These are phyloP conservation scores for Colletotrichum costaricense DNA, from an alignment of 2,329 filamentous ascomycete species.

Conservation along the genomic window DNA sequence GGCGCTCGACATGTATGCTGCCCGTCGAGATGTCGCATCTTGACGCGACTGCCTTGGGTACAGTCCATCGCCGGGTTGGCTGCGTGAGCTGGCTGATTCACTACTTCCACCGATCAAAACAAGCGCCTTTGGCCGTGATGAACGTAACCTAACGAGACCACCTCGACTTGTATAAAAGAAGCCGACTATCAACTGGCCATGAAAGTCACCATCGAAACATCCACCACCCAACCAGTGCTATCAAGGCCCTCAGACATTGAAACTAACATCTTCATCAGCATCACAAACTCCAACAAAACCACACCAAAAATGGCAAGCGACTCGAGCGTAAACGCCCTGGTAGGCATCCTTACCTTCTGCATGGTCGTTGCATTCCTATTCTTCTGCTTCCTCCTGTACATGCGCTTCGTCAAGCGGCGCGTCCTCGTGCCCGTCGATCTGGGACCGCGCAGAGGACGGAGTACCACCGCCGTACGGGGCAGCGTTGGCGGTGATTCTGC, in stretches of 20 bases:
- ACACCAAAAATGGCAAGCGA: background rate
- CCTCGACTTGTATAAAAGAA: background rate
- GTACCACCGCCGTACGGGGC: too few species aligned
- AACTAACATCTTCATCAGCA: background rate
- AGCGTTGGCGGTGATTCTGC: background rate
- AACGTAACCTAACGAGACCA: background rate
- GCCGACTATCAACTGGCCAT: background rate
- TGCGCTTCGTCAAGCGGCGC: background rate
- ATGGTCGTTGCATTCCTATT: background rate
- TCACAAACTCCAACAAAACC: background rate
- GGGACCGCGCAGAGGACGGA: background rate
- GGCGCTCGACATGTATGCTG: background rate
- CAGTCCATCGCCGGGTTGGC: background rate
- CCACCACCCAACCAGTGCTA: background rate
- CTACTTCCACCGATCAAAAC: background rate
- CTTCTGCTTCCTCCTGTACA: background rate
- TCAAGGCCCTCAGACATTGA: background rate
- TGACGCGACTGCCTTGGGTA: background rate
- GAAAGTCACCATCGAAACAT: background rate
- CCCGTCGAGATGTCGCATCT: background rate
- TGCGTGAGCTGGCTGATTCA: background rate
- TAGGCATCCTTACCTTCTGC: background rate
- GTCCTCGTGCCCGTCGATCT: background rate
- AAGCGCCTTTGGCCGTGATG: background rate
- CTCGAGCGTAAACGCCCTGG: background rate